Evolutionary conservation across 495 filamentous ascomycete species (phyloP), one percentile per base, ranked within the genome.

Genomic region (Xylaria flabelliformis): DNA sequence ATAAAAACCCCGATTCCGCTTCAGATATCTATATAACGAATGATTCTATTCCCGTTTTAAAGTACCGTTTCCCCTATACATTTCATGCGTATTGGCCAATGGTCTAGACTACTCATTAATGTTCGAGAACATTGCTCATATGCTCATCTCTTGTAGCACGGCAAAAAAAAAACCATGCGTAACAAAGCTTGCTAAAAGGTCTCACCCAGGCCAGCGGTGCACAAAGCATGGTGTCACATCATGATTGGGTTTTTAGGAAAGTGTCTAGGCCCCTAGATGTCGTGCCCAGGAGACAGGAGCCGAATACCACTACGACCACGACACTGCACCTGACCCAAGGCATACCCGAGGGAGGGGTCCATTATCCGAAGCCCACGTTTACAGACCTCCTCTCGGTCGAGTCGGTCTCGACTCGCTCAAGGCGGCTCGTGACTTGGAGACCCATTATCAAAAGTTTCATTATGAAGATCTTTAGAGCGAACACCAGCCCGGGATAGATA

Each of bases 181-280:
- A 59, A 58, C 26, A 58, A 59, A 10, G 15, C 58, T 8, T 32
- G 26, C 21, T 5, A 29, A 56, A 24, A 32, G 53, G 53, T 61
- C 24, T 39, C 26, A 29, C n/a, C n/a, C 56, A 1, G 32, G 19
- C 32, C 21, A 39, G n/a, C 8, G 36, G 21, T 29, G 26, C 61
- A 44, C 36, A 44, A 21, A 41, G 59, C 29, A 24, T 34, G 9
- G 64, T 56, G 34, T 29, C 50, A 55, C 32, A 55, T 42, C 64
- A 32, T 67, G 32, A 67, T 67, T 67, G 50, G 50, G 13, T 17
- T n/a, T 26, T 34, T 36, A 21, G 50, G 21, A 34, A 29, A 56
- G 39, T 8, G 61, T 42, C 61, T 64, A 64, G 21, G 39, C 64
- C 64, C 64, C 24, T 53, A 50, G 42, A 65, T 50, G 63, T 65